Percentiles rank a stretch among this genome's conserved stretches.
These are phyloP conservation scores for Rhizopus sp. DNA, from an alignment of 371 early-diverging fungal species.

Conservation along the genomic window DNA sequence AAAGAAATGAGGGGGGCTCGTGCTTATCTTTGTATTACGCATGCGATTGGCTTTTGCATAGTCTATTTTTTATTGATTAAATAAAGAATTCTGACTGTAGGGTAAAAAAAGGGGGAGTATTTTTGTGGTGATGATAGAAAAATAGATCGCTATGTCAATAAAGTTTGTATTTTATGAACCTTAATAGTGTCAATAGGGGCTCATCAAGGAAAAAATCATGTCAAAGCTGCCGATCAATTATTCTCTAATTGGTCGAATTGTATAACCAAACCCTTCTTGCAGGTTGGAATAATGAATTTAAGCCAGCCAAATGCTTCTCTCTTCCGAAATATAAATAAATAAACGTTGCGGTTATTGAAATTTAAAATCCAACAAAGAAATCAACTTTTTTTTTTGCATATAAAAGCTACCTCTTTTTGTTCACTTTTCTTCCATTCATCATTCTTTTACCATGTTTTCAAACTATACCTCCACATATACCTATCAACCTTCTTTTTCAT, in stretches of 20 bases:
- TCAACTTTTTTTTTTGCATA: conserved; percentile 7
- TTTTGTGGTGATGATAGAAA: conserved; percentile 1
- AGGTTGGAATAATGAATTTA: background rate
- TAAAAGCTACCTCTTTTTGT: background rate
- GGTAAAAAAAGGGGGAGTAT: background rate
- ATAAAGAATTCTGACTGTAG: too few species aligned
- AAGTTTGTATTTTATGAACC: background rate
- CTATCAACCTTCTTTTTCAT: background rate
- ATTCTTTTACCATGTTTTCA: background rate
- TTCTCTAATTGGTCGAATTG: background rate
- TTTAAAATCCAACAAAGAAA: conserved; percentile 12
- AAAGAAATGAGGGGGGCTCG: conserved; percentile 1
- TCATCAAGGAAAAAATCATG: background rate
- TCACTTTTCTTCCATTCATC: conserved; percentile 1
- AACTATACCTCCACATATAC: background rate
- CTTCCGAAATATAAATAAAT: conserved; percentile 5
- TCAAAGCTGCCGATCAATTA: conserved; percentile 2
- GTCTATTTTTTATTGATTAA: too few species aligned
- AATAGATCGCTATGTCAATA: background rate
- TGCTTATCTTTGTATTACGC: conserved; percentile 10
- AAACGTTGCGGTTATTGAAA: background rate
- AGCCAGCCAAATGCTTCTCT: conserved; percentile 5
- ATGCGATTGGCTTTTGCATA: conserved; percentile 10
- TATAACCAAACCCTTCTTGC: background rate
- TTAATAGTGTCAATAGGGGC: conserved; percentile 5